Conservation (phyloP, 129 eudicot species). For the Cynara cardunculus region DNA sequence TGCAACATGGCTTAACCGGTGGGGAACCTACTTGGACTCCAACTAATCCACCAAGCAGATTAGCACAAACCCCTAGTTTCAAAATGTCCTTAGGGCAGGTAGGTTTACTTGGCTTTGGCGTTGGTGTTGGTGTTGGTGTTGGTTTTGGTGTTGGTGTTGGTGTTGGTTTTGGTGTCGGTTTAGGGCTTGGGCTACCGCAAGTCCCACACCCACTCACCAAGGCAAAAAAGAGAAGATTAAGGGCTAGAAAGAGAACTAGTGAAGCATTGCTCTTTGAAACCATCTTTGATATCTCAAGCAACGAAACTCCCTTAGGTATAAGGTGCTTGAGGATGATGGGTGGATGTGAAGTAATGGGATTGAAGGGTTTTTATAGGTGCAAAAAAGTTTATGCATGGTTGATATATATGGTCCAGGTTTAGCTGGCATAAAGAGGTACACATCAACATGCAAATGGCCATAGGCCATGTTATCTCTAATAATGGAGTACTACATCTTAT, state of each 20-base stretch:
- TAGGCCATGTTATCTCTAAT: constrained; percentile 1
- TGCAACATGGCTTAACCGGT: constrained; percentile 44
- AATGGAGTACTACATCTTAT: neutral
- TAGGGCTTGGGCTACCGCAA: constrained; percentile 24
- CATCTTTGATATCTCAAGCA: constrained; percentile 15
- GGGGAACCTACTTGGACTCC: constrained; percentile 28
- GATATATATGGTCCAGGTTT: constrained; percentile 10
- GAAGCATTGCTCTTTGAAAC: constrained; percentile 28
- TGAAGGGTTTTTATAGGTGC: constrained; percentile 15
- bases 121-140: constrained; percentile 9
- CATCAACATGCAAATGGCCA: constrained; percentile 18
- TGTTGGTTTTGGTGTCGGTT: constrained; percentile 13
- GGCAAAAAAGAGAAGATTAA: constrained; percentile 48
- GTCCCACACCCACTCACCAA: constrained; percentile 33
- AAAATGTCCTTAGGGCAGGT: constrained; percentile 35
- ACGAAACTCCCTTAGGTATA: neutral
- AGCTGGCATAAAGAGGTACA: constrained; percentile 14
- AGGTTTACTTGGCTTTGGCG: constrained; percentile 2
- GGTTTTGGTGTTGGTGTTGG: neutral
- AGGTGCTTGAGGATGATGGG: neutral
- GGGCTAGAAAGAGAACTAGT: constrained; percentile 33
- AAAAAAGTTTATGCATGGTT: neutral
- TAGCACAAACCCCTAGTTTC: constrained; percentile 35
- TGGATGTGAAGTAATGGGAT: constrained; percentile 5
- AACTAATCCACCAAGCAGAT: constrained; percentile 28